Conservation (phyloP, 2,329 filamentous ascomycete species). For the Aspergillus transmontanensis region DNA sequence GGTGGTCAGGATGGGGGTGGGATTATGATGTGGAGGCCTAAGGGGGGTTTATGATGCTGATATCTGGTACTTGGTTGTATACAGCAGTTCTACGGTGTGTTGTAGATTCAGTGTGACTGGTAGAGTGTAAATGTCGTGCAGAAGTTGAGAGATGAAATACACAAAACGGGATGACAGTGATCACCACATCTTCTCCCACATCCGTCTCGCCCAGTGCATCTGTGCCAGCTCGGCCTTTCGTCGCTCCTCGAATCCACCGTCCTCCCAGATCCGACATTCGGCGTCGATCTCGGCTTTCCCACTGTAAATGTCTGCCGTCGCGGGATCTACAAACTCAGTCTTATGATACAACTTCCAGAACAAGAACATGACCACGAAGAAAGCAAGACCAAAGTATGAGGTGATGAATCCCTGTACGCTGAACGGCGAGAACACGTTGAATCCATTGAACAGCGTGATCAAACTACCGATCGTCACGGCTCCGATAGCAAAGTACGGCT, state of each 20-base stretch:
- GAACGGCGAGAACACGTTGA: slow-evolving; percentile 43
- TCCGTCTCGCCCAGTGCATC: slow-evolving; percentile 30
- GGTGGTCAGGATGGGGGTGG: neutral
- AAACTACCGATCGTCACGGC: slow-evolving; percentile 56
- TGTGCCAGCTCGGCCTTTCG: slow-evolving; percentile 31
- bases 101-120: too few relatives aligned
- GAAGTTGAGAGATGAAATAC: too few relatives aligned
- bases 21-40: slow-evolving; percentile 1
- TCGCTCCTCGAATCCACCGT: slow-evolving; percentile 31
- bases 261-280: slow-evolving; percentile 39
- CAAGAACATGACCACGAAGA: slow-evolving; percentile 46
- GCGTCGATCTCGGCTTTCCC: slow-evolving; percentile 39
- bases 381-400: slow-evolving; percentile 50
- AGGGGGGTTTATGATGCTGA: neutral
- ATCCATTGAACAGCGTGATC: slow-evolving; percentile 70
- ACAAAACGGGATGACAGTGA: neutral
- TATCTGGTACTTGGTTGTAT: too few relatives aligned
- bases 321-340: slow-evolving; percentile 31
- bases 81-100: too few relatives aligned
- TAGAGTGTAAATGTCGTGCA: too few relatives aligned
- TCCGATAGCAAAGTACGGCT: slow-evolving; percentile 71
- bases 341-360: slow-evolving; percentile 38
- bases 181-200: slow-evolving; percentile 38
- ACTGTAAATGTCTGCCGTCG: slow-evolving; percentile 33
- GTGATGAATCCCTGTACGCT: slow-evolving; percentile 53